These are phyloP conservation scores for Pleurozium schreberi DNA, from an alignment of 225 moss, liverwort and hornwort genomes.

Conservation along the genomic window DNA sequence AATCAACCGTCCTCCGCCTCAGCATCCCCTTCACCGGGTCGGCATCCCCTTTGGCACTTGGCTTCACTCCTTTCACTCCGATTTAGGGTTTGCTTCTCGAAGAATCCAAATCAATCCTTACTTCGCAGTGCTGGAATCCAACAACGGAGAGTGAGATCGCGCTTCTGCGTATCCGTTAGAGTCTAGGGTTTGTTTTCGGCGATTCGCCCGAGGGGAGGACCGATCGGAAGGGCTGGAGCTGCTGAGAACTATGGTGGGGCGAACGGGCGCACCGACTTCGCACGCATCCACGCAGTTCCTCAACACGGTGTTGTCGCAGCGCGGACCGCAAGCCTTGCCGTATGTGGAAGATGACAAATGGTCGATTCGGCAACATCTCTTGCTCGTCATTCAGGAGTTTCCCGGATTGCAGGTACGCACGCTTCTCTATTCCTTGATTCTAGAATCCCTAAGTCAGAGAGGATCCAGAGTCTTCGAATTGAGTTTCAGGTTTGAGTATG, in stretches of 20 bases:
- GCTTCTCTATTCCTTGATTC: background rate
- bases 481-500: background rate
- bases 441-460: no score
- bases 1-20: background rate
- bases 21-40: background rate
- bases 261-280: slow-evolving; percentile 49
- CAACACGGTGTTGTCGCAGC: slow-evolving; percentile 79
- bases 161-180: background rate
- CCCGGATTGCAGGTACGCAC: slow-evolving; percentile 76
- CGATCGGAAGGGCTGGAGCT: slow-evolving; percentile 6
- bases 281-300: slow-evolving; percentile 82
- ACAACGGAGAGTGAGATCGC: background rate
- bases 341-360: slow-evolving; percentile 91
- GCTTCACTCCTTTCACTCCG: background rate
- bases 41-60: background rate
- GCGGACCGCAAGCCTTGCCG: slow-evolving; percentile 86
- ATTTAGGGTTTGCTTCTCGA: background rate
- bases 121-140: background rate
- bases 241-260: slow-evolving; percentile 37
- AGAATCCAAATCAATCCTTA: background rate
- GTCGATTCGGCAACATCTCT: slow-evolving; percentile 80
- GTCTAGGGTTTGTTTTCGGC: background rate
- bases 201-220: background rate
- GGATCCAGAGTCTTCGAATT: background rate
- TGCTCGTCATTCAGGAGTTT: slow-evolving; percentile 86